Evolutionary conservation across 2,329 filamentous ascomycete species (phyloP), one percentile per base, ranked within the genome.

Genomic region (Ascochyta pisi): DNA sequence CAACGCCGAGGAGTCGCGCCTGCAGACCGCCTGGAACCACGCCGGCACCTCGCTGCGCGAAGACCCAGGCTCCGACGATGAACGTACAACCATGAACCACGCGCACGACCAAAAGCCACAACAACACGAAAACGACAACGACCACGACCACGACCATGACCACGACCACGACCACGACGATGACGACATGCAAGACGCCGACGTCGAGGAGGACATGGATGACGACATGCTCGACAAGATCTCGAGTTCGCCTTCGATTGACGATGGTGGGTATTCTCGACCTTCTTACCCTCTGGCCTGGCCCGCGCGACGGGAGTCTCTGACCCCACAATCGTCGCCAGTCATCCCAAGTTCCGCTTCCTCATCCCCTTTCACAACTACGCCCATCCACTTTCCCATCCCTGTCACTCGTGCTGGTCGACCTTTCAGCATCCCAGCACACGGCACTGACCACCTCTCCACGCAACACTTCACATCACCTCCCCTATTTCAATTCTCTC

Each of bases 171-270:
- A 86, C 47, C 6, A 31, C 12, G 29, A 31, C 29, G 29, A 31
- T 31, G 77, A 71, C 13, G 82, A 85, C 50, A 74, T 80, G 63
- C 86, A 86, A 44, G 88, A 89, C 67, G 90, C 83, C 43, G 86
- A 91, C 60, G 79, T 78, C 31, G 83, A 85, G 58, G 89, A 90
- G 66, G 85, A 90, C 68, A 79, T 92, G 75, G 92, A 96, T 71
- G 88, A 97, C 77, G 94, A 98, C 77, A 88, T 96, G 87, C 92
- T 96, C 90, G 95, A 98, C 81, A 95, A 95, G 78, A 97, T 99
- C 65, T 98, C 94, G 70, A 98, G 93, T 78, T 98, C 94, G 69
- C 95, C 95, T 73, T 98, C 94, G 68, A 99, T 99, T 78, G 92
- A 96, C 83, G 94, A 98, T 89, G 94, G 94, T 99, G 88, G 84